Base-by-base conservation (phyloP, 192 early-diverging fungal genomes). In the Bifiguratus adelaidae region DNA sequence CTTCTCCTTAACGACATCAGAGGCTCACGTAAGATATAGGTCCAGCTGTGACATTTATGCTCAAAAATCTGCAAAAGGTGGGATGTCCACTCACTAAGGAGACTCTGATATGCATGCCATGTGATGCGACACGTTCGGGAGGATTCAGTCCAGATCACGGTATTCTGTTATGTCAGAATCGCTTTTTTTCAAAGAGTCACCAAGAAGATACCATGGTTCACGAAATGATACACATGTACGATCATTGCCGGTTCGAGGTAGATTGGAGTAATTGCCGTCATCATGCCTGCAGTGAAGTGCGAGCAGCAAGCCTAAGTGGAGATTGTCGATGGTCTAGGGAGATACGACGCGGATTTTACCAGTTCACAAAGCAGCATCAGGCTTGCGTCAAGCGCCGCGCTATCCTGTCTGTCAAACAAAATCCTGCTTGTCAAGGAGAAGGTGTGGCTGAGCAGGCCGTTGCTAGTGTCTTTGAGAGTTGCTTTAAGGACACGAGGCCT, bases 141-240 rank as follows among this genome's bases (percentile, higher is more conserved):
- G 94, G 91, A 7, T 97, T 89, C 44, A 74, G 83, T 8, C 83
- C 83, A 1, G 73, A 82, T 2, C 60, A 73, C 27, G 86, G 88
- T 30, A 78, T 95, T 45, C 65, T 94, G 19, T 69, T 97, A 23
- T 97, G 94, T 64, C 80, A 89, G 55, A 92, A 94, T 61, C 68
- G 70, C 51, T 68, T 97, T 41, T 60, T 71, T 24, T 71, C 73
- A 29, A 91, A 87, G 58, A 68, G 68, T n/a, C 89, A 91, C 50
- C 69, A 85, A 69, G 90, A 94, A 58, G 83, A 89, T 46, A 92
- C 90, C 2, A 84, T 97, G 74, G 85, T 87, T 5, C 94, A 97
- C 52, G 94, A 97, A 57, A 81, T 89, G 83, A 67, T 89, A 21
- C 86, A 89, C 52, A 83, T 85, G 41, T 87, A 83, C 55, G 86